Evolutionary conservation across 2,329 filamentous ascomycete species (phyloP).

Genomic region (Xylaria sp.): DNA sequence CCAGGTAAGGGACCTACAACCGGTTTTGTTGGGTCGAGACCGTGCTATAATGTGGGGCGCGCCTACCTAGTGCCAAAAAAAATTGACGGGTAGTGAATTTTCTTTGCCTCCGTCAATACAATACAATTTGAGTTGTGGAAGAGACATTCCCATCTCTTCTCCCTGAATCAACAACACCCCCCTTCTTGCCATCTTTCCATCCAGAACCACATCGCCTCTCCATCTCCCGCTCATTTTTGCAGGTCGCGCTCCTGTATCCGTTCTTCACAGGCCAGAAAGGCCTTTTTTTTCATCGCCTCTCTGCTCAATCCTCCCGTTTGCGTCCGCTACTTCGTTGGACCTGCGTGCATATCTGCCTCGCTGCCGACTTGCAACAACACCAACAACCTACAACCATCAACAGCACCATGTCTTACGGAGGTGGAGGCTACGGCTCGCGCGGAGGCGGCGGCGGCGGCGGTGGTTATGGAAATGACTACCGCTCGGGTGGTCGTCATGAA

Average conservation of each 20-base stretch:
- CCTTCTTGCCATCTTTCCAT: slow-evolving; percentile 32
- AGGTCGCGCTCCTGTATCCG: slow-evolving; percentile 42
- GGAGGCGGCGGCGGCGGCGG: slow-evolving; percentile 50
- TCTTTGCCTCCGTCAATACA: slow-evolving; percentile 45
- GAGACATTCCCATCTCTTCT: slow-evolving; percentile 31
- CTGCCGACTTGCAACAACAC: slow-evolving; percentile 24
- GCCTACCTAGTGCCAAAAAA: slow-evolving; percentile 42
- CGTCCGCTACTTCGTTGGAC: slow-evolving; percentile 36
- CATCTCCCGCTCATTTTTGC: slow-evolving; percentile 46
- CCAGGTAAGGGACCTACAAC: slow-evolving; percentile 25
- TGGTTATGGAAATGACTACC: slow-evolving; percentile 44
- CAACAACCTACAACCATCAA: slow-evolving; percentile 24
- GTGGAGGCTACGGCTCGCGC: slow-evolving; percentile 50
- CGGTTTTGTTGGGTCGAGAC: not conserved
- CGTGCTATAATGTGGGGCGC: slow-evolving; percentile 32
- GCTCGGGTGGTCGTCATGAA: slow-evolving; percentile 52
- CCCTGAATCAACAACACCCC: slow-evolving; percentile 38
- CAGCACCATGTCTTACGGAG: slow-evolving; percentile 75
- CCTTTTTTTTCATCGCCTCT: slow-evolving; percentile 23
- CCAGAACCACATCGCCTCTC: slow-evolving; percentile 19
- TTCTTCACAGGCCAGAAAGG: not conserved
- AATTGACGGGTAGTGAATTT: slow-evolving; percentile 44
- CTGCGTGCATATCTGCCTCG: slow-evolving; percentile 31
- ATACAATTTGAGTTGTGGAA: slow-evolving; percentile 34
- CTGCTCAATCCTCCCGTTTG: slow-evolving; percentile 36